phyloP scores from a whole-genome alignment of 177 flowering plant genomes.

The Vitis hybrid region DNA sequence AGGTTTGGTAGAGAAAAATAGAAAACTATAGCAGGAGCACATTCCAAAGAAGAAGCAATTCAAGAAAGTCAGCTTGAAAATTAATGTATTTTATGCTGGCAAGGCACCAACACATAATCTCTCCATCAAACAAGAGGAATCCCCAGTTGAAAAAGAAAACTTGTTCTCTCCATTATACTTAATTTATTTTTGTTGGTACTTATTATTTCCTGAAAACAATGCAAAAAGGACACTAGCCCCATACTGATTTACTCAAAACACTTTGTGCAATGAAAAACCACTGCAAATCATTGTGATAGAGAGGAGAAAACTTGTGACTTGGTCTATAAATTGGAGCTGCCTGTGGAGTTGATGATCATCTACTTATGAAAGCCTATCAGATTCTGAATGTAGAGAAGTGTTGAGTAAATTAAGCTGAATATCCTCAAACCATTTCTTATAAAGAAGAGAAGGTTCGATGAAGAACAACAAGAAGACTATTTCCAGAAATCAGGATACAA shows the following conservation, averaged over 20 bases:
- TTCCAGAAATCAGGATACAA: slow-evolving; percentile 23
- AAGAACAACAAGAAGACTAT: slow-evolving; percentile 19
- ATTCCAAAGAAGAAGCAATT: slow-evolving; percentile 1
- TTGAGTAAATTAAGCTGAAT: background rate
- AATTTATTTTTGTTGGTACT: background rate
- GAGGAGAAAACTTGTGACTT: background rate
- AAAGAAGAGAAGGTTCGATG: slow-evolving; percentile 10
- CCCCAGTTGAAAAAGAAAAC: background rate
- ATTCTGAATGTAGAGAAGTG: no score
- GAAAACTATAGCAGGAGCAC: slow-evolving; percentile 1
- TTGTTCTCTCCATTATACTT: background rate
- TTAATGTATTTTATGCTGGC: slow-evolving; percentile 5
- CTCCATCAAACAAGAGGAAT: slow-evolving; percentile 11
- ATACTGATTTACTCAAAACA: background rate
- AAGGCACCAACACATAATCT: background rate
- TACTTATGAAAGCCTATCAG: no score
- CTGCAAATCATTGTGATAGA: background rate
- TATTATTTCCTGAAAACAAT: slow-evolving; percentile 24
- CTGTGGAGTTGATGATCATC: background rate
- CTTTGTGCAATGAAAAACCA: background rate
- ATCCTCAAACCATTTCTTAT: slow-evolving; percentile 24
- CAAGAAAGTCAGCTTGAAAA: slow-evolving; percentile 6
- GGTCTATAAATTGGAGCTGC: background rate
- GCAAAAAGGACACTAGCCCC: slow-evolving; percentile 7
- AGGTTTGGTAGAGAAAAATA: slow-evolving; percentile 1